Evolutionary conservation across 2,329 filamentous ascomycete species (phyloP), one percentile per base, ranked within the genome.

Genomic region (Fusarium sp.): DNA sequence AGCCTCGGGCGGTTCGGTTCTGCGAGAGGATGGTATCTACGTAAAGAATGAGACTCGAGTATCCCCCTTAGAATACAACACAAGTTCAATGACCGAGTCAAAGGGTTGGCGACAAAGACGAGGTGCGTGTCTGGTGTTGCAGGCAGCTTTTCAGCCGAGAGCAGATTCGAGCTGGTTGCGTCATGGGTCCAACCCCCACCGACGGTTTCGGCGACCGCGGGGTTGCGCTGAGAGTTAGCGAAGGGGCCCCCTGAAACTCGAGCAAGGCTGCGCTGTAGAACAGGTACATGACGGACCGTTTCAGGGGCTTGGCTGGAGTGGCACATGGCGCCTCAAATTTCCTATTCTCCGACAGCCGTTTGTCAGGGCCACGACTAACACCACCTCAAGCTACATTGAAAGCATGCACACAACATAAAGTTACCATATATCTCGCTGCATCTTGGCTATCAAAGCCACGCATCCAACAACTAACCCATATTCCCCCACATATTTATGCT

Each of bases 61-160:
- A 52, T 52, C 16, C 18, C 18, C 10, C 48, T 18, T 52, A 11
- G n/a, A 20, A 63, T 20, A 41, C n/a, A 54, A 9, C 6, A n/a
- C 37, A 59, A 16, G 29, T 4, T 33, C 43, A 59, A 18, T 43
- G 63, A 50, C 27, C 31, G 33, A 45, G 16, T 52, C 67, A 60
- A 37, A 29, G 33, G 54, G 20, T 48, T 62, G 35, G 60, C 63
- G 35, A 52, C 62, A 61, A 18, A 41, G 37, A 41, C 50, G 41
- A 64, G 59, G 29, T 35, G 65, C 65, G 62, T 68, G 60, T 64
- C 37, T 75, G 57, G 69, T 71, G 66, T 59, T 68, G 66, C 61
- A 65, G 54, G 66, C 61, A 65, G 54, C 64, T 64, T 65, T 54
- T 70, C 35, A 33, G 58, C 62, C 33, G 31, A 27, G 39, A 41